Base-by-base conservation (phyloP, 2,329 filamentous ascomycete species). In the Furcasterigmium sp. region DNA sequence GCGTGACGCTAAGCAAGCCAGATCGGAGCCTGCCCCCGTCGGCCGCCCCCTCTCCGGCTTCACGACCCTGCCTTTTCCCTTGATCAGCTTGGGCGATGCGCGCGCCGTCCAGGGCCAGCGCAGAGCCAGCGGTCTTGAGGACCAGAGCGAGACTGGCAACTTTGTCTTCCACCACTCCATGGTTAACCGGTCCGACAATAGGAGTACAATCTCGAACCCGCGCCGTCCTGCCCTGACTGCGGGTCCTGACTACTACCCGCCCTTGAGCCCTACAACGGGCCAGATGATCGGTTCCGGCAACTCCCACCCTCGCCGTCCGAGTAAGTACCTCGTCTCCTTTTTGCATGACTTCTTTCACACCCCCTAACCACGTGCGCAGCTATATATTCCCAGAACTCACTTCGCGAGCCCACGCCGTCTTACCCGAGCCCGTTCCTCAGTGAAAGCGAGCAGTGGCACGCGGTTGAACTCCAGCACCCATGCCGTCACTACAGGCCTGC, bases 91-190 rank as follows among this genome's bases (percentile, higher is more conserved):
- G 8, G 30, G 47, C 18, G 46, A 49, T 20, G 48, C 48, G 5
- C 39, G 41, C 35, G 41, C 30, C 21, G 39, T 39, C 11, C 48
- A 51, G 30, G 44, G 38, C 14, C 28, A 47, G 14, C 46, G 46
- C 15, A 46, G 48, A 4, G 47, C 44, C 7, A 51, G 48, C 30
- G 48, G 48, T 29, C 34, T 51, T 3, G 48, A 51, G 23, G 48
- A 51, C n/a, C 48, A 51, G 25, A 47, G 46, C 17, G 39, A 46
- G 14, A 45, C 46, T 8, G 48, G 48, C 17, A 43, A 32, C 17
- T 43, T 21, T n/a, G 34, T 43, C 26, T 26, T 8, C 21, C 34
- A 43, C 19, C 34, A 37, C 10, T 32, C 41, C 34, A 41, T 41
- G 39, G 20, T 36, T 19, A 35, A 35, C 32, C 23, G 23, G 7